phyloP scores from a whole-genome alignment of 768 basidiomycete species.

The Boletus pseudo-olivaceus region DNA sequence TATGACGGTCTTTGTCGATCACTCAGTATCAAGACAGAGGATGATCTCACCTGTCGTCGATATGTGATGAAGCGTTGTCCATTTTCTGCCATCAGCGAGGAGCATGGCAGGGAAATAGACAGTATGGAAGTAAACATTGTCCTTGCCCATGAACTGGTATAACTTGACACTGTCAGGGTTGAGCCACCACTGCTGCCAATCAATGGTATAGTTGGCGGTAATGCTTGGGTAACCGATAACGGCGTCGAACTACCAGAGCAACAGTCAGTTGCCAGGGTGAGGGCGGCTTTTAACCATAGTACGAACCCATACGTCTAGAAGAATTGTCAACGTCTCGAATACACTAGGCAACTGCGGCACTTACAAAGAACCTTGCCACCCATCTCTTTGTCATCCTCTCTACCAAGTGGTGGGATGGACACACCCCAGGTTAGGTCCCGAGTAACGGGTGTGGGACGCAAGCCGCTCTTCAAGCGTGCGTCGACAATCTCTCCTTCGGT shows the following conservation, averaged over 20 bases:
- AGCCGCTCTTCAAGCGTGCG: conserved; percentile 78
- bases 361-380: conserved; percentile 91
- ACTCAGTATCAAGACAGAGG: background rate
- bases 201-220: conserved; percentile 88
- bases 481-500: conserved; percentile 85
- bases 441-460: conserved; percentile 88
- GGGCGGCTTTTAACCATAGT: background rate
- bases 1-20: conserved; percentile 29
- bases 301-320: conserved; percentile 88
- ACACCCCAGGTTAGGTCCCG: conserved; percentile 97
- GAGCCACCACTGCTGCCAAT: conserved; percentile 98
- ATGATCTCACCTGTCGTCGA: conserved; percentile 82
- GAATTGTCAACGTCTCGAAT: conserved; percentile 3
- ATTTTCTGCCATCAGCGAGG: conserved; percentile 83
- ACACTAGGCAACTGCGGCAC: conserved; percentile 30
- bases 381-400: conserved; percentile 80
- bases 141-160: conserved; percentile 99
- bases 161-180: conserved; percentile 84
- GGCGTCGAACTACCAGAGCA: conserved; percentile 78
- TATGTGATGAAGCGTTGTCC: conserved; percentile 92
- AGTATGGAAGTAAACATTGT: conserved; percentile 98
- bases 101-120: conserved; percentile 91
- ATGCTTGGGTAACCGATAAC: conserved; percentile 97
- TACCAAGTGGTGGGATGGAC: conserved; percentile 72
- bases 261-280: background rate